Evolutionary conservation across 108 stramenopile species (phyloP), one percentile per base, ranked within the genome.

Genomic region (Cyclotella atomus): DNA sequence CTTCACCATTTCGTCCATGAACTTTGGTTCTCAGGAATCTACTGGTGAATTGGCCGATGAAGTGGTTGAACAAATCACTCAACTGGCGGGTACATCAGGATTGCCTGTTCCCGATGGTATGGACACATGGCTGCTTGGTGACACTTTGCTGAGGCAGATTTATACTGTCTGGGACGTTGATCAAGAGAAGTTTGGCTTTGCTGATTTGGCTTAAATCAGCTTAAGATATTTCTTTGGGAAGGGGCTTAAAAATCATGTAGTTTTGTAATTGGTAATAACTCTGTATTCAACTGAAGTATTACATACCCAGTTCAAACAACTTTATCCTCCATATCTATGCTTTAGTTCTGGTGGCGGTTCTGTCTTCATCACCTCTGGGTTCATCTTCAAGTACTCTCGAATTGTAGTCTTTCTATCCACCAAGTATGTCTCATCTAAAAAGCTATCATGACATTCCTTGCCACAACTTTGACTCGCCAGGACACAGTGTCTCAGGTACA

Each of bases 401-500:
- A 93, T 36, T 6, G 87, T 91, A 17, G 92, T 96, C 41, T 17
- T 75, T 24, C 95, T 75, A 76, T 96, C 92, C 19, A 85, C 88
- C 50, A 93, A 62, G 59, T 70, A 91, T 17, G 91, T 93, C 34
- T 93, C 91, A 70, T 93, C 89, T 1, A 96, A 46, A 61, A 96
- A 93, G 27, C 87, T 87, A 21, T 87, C 62, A 35, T 88, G 81
- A 53, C 92, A 93, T 27, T 62, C 66, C 0, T 67, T 68, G 5
- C 91, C 77, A 35, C 59, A 57, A 60, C 50, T 68, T 56, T 30
- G 59, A 8, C 91, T 91, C 12, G 91, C 86, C 61, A 96, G 68
- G 19, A 90, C 81, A 38, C 95, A 96, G 77, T 96, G 95, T 56
- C 95, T 84, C 38, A 94, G 76, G 70, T 96, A 94, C 21, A 84